phyloP scores from a whole-genome alignment of 345 rosid genomes.

The Durio zibethinus region DNA sequence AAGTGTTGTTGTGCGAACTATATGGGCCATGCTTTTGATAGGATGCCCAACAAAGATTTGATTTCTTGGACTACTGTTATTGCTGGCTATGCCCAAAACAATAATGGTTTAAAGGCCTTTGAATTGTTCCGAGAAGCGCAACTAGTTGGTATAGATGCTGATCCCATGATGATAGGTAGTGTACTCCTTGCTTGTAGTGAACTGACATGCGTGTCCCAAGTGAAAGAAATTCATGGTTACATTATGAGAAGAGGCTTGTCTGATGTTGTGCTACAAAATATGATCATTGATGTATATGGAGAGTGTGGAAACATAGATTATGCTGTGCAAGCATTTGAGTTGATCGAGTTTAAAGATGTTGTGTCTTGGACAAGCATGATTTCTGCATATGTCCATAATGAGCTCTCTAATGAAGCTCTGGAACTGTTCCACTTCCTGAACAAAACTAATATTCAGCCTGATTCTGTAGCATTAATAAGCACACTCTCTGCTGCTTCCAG shows the following conservation, averaged over 20 bases:
- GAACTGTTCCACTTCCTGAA: constrained; percentile 45
- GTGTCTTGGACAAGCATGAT: constrained; percentile 93
- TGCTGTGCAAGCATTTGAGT: constrained; percentile 54
- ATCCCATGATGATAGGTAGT: constrained; percentile 81
- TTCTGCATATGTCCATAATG: constrained; percentile 57
- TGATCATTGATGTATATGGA: constrained; percentile 64
- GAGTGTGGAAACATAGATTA: constrained; percentile 51
- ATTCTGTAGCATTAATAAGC: constrained; percentile 55
- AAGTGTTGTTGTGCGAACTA: constrained; percentile 54
- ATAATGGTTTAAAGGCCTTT: constrained; percentile 41
- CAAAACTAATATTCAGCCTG: constrained; percentile 48
- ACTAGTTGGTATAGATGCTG: constrained; percentile 37
- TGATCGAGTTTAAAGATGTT: constrained; percentile 52
- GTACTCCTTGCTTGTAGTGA: constrained; percentile 55
- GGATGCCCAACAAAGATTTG: constrained; percentile 55
- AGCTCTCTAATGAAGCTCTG: constrained; percentile 61
- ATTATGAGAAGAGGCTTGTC: constrained; percentile 48
- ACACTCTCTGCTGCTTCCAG: constrained; percentile 61
- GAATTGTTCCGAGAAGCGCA: constrained; percentile 48
- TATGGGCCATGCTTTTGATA: constrained; percentile 47
- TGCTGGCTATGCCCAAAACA: constrained; percentile 70
- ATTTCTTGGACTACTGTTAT: constrained; percentile 83
- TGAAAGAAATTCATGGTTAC: constrained; percentile 72
- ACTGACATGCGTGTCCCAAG: constrained; percentile 33
- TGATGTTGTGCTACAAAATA: constrained; percentile 61